These are phyloP conservation scores for Debaryomyces coudertii DNA, from an alignment of 1,139 yeast genomes.

Conservation along the genomic window DNA sequence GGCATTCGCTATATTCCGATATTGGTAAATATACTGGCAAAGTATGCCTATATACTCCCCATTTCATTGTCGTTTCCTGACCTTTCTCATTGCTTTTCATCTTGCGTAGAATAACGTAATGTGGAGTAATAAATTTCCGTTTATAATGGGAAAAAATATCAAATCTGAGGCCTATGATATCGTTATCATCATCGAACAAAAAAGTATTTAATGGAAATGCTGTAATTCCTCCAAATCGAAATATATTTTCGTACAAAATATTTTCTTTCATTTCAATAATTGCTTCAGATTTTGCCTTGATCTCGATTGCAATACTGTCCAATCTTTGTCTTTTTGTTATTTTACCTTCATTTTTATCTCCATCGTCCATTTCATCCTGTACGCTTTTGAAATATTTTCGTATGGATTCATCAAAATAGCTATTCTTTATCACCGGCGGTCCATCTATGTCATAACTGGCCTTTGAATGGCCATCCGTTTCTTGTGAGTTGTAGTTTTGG, in stretches of 20 bases:
- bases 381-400: slow-evolving; percentile 25
- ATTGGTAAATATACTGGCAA: slow-evolving; percentile 36
- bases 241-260: slow-evolving; percentile 41
- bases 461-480: not conserved
- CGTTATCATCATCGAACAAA: slow-evolving; percentile 25
- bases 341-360: not conserved
- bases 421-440: slow-evolving; percentile 25
- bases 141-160: slow-evolving; percentile 31
- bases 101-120: slow-evolving; percentile 40
- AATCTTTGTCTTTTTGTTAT: slow-evolving; percentile 3
- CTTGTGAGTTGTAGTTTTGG: slow-evolving; percentile 11
- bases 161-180: slow-evolving; percentile 41
- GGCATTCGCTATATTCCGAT: slow-evolving; percentile 13
- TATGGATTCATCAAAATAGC: slow-evolving; percentile 35
- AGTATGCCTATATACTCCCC: slow-evolving; percentile 43
- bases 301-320: not conserved
- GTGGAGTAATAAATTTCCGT: slow-evolving; percentile 32
- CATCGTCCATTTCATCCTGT: slow-evolving; percentile 3
- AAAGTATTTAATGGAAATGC: slow-evolving; percentile 43
- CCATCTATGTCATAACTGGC: slow-evolving; percentile 13
- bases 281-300: slow-evolving; percentile 12
- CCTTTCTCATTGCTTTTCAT: slow-evolving; percentile 17
- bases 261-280: slow-evolving; percentile 31
- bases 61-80: slow-evolving; percentile 15
- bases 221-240: slow-evolving; percentile 43